These are phyloP conservation scores for Potentilla sterilis DNA, from an alignment of 306 rosid genomes.

Conservation along the genomic window DNA sequence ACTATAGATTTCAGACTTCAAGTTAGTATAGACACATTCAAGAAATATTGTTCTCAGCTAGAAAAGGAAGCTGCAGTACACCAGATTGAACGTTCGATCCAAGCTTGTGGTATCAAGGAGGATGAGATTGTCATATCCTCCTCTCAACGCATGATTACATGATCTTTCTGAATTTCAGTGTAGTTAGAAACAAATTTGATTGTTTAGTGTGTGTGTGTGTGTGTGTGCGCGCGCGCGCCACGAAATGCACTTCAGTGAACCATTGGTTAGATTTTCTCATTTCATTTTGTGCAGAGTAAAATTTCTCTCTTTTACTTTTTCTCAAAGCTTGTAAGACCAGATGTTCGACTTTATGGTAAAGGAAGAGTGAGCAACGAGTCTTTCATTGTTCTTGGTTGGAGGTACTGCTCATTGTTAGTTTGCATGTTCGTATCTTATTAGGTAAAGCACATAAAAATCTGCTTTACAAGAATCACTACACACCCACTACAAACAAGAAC, in stretches of 20 bases:
- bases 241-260: slow-evolving; percentile 4
- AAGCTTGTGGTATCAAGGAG: slow-evolving; percentile 69
- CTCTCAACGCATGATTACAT: slow-evolving; percentile 16
- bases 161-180: slow-evolving; percentile 13
- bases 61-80: slow-evolving; percentile 55
- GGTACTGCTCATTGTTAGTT: neutral
- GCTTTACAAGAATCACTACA: neutral
- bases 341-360: neutral
- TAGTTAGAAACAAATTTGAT: slow-evolving; percentile 16
- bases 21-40: slow-evolving; percentile 66
- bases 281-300: slow-evolving; percentile 10
- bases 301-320: neutral
- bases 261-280: neutral
- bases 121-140: slow-evolving; percentile 41
- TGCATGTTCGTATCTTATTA: neutral
- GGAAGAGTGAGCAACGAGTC: neutral
- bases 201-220: slow-evolving; percentile 12
- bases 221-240: no score
- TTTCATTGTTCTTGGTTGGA: neutral
- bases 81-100: slow-evolving; percentile 77
- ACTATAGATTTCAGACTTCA: slow-evolving; percentile 85
- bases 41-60: slow-evolving; percentile 64
- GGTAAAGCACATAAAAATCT: neutral
- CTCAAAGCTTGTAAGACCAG: slow-evolving; percentile 4
- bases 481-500: neutral